These are phyloP conservation scores for Mycena sp. DNA, from an alignment of 1,284 basidiomycete species.

Conservation along the genomic window DNA sequence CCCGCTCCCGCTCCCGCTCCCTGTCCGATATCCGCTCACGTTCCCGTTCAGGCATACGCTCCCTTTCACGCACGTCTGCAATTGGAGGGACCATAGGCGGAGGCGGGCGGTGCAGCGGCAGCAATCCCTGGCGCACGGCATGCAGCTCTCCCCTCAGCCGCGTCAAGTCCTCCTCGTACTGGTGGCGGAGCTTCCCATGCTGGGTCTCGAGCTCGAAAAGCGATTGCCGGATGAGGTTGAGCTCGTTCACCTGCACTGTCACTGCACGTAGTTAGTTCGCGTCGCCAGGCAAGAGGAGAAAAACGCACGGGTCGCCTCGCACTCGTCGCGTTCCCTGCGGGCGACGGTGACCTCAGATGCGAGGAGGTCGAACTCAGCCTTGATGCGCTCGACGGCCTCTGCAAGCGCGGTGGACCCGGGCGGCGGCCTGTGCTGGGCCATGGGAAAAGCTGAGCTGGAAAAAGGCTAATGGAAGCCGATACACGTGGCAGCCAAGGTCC, in stretches of 20 bases:
- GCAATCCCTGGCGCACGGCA: conserved; percentile 23
- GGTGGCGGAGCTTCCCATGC: conserved; percentile 53
- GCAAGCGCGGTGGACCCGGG: conserved; percentile 15
- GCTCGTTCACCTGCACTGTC: conserved; percentile 52
- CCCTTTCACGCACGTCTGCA: conserved; percentile 19
- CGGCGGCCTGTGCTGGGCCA: conserved; percentile 25
- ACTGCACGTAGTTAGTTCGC: conserved; percentile 38
- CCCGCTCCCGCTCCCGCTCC: conserved; percentile 39
- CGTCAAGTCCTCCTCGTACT: conserved; percentile 57
- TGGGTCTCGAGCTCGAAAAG: conserved; percentile 57
- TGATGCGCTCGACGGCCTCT: conserved; percentile 39
- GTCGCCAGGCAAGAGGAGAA: not conserved
- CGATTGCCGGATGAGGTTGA: conserved; percentile 55
- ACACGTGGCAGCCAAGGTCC: conserved; percentile 18
- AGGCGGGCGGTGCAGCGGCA: conserved; percentile 13
- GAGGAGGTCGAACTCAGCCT: conserved; percentile 45
- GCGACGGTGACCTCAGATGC: conserved; percentile 30
- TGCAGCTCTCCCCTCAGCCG: conserved; percentile 75
- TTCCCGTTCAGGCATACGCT: conserved; percentile 34
- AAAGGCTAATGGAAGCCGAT: conserved; percentile 18
- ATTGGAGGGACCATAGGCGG: conserved; percentile 9
- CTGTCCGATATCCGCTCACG: not conserved
- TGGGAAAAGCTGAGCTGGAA: conserved; percentile 24
- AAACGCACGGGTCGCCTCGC: conserved; percentile 29
- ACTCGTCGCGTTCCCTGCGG: conserved; percentile 29